Evolutionary conservation across 257 asterid genomes (phyloP), one percentile per base, ranked within the genome.

Genomic region (Dorcoceras hygrometricum): DNA sequence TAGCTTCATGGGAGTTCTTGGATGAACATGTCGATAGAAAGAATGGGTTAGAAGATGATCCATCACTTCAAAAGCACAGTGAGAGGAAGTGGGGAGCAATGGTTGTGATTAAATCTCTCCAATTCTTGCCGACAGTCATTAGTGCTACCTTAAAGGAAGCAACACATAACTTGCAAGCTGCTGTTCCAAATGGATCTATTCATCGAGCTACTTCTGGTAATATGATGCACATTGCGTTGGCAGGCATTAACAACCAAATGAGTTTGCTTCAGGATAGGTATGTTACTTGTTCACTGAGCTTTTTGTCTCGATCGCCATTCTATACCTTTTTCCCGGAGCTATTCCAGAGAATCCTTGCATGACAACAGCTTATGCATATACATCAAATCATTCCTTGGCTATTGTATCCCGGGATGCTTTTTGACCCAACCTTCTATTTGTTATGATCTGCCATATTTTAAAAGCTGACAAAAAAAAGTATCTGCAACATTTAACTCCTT

Each of bases 191-290:
- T 57, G 86, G 64, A 58, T 75, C 89, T 18, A 23, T 72, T 68
- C 74, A 72, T 57, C 76, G 85, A 26, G 70, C 68, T 54, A 70
- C 73, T 34, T 80, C 65, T 77, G 93, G 89, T 75, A 88, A 89
- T 72, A 94, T 94, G 99, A 83, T 94, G 91, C 99, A 94, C 59
- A 82, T 94, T 72, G 96, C 98, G 22, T 79, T 94, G 88, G 99
- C 88, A 23, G 99, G 98, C 71, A 78, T 94, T 75, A 90, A 89
- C 85, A 87, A 94, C 80, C 99, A 87, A 62, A 94, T 94, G 99
- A 87, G 98, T 74, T 80, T 70, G 69, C 97, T 94, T 69, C 97
- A 90, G 78, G 99, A 94, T 78, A 94, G 99, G 99, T 94, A 85
- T 56, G 19, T 14, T 12, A 58, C 63, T 20, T 39, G 60, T 60